These are phyloP conservation scores for Claviceps pusilla DNA, from an alignment of 2,329 filamentous ascomycete species.

Conservation along the genomic window DNA sequence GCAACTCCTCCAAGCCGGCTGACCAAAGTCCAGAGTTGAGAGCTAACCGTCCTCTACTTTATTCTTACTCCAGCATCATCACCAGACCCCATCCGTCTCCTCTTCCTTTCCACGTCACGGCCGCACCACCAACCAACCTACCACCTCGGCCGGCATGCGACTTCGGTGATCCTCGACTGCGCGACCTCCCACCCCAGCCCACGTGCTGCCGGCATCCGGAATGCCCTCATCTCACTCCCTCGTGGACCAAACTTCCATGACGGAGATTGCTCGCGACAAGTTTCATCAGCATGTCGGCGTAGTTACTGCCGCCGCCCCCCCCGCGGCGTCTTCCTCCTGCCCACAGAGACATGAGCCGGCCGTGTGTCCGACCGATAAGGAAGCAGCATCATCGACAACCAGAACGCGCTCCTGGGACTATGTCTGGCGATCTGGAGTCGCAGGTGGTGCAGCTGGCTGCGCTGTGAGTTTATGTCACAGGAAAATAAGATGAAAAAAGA, in stretches of 20 bases:
- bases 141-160: slow-evolving; percentile 2
- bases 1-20: neutral
- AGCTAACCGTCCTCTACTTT: neutral
- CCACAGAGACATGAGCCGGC: slow-evolving; percentile 20
- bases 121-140: neutral
- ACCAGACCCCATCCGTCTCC: neutral
- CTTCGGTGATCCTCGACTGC: slow-evolving; percentile 11
- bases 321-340: slow-evolving; percentile 4
- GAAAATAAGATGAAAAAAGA: neutral
- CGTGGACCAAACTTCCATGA: slow-evolving; percentile 43
- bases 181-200: neutral
- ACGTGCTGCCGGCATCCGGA: slow-evolving; percentile 15
- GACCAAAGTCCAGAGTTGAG: too few species aligned
- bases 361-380: slow-evolving; percentile 36
- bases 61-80: neutral
- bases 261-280: slow-evolving; percentile 30
- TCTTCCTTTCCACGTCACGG: neutral
- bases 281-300: slow-evolving; percentile 14
- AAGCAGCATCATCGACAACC: slow-evolving; percentile 26
- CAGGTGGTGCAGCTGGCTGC: slow-evolving; percentile 82
- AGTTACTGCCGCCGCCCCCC: slow-evolving; percentile 6
- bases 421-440: slow-evolving; percentile 65
- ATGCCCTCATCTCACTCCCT: slow-evolving; percentile 42
- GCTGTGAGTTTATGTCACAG: slow-evolving; percentile 45
- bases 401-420: slow-evolving; percentile 64